A percentile compares a stretch with the other conserved stretches of the same genome.
Evolutionary conservation across 225 moss, liverwort and hornwort species (phyloP).

Genomic region (Straminergon stramineum): DNA sequence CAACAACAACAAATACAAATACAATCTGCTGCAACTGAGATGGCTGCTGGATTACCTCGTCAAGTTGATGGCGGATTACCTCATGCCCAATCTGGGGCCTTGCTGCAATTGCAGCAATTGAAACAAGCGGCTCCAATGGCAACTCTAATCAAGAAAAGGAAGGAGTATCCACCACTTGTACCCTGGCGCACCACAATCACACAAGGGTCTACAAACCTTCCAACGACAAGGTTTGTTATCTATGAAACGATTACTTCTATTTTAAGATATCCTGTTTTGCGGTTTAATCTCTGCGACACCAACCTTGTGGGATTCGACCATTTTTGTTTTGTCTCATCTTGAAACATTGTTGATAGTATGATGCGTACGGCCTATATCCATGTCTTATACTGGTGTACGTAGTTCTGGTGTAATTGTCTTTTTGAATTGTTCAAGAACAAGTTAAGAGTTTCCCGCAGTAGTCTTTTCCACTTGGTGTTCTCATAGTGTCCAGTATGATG

Average conservation of each 20-base stretch:
- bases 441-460: not conserved
- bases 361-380: not conserved
- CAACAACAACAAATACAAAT: not conserved
- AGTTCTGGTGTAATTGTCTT: not conserved
- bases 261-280: not conserved
- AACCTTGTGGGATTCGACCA: not conserved
- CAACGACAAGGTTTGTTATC: slow-evolving; percentile 56
- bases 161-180: slow-evolving; percentile 62
- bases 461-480: not conserved
- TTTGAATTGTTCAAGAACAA: not conserved
- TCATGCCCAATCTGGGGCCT: slow-evolving; percentile 22
- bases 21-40: not conserved
- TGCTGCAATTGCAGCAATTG: slow-evolving; percentile 25
- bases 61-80: slow-evolving; percentile 23
- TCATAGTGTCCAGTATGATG: not conserved
- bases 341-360: not conserved
- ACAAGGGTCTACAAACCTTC: slow-evolving; percentile 69
- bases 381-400: not conserved
- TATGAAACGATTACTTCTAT: not conserved
- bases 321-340: not conserved
- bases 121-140: slow-evolving; percentile 20
- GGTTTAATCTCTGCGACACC: not conserved
- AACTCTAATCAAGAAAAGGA: slow-evolving; percentile 62
- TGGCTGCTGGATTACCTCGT: slow-evolving; percentile 13
- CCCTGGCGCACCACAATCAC: slow-evolving; percentile 91